These are phyloP conservation scores for Yamadazyma friedrichii DNA, from an alignment of 1,139 yeast genomes.

Conservation along the genomic window DNA sequence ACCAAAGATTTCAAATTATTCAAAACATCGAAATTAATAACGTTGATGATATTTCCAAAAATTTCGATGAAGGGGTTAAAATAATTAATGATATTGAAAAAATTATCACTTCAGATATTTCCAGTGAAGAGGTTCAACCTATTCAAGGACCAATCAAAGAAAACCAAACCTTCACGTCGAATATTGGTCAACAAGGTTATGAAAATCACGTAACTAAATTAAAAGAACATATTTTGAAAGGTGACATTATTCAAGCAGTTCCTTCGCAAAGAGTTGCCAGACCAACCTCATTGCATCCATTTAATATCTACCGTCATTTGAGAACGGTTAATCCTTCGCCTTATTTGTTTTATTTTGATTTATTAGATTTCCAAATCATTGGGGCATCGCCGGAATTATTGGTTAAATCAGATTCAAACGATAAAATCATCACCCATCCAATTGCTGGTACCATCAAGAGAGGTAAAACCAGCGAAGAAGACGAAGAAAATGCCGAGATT, in stretches of 20 bases:
- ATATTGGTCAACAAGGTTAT: constrained; percentile 91
- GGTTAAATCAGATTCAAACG: constrained; percentile 72
- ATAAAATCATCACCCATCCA: constrained; percentile 88
- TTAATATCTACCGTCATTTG: constrained; percentile 90
- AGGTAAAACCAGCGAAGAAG: constrained; percentile 89
- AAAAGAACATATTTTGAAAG: constrained; percentile 79
- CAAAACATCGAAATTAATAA: constrained; percentile 64
- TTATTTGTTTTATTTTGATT: constrained; percentile 89
- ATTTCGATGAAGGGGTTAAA: constrained; percentile 54
- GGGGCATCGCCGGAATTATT: constrained; percentile 97
- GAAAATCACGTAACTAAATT: constrained; percentile 73
- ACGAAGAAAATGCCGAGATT: constrained; percentile 74
- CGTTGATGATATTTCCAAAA: constrained; percentile 37
- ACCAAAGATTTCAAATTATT: constrained; percentile 86
- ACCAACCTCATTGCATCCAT: constrained; percentile 93
- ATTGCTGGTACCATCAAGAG: constrained; percentile 95
- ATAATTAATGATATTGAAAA: constrained; percentile 59
- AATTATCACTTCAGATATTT: constrained; percentile 41
- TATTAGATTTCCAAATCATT: constrained; percentile 86
- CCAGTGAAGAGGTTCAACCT: constrained; percentile 35
- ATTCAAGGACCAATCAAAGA: constrained; percentile 69
- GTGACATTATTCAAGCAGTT: constrained; percentile 96
- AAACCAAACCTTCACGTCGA: constrained; percentile 71
- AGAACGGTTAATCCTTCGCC: constrained; percentile 98
- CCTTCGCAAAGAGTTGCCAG: constrained; percentile 96